Evolutionary conservation across 176 grass and related monocot species (phyloP).

Genomic region (Musa schizocarpa): DNA sequence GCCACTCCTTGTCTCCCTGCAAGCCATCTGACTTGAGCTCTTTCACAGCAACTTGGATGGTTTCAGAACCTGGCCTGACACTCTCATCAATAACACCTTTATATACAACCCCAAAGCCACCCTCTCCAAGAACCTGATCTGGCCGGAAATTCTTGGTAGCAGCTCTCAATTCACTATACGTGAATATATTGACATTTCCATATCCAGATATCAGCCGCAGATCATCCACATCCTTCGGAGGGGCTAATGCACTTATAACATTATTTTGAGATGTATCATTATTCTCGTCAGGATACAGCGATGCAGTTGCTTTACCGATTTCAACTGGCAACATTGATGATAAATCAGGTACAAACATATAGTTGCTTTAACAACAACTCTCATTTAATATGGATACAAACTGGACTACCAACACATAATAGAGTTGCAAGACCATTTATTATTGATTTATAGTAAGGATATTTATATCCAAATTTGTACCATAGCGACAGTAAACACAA

Average conservation of each 20-base stretch:
- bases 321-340: background rate
- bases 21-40: slow-evolving; percentile 6
- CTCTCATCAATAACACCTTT: slow-evolving; percentile 15
- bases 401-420: background rate
- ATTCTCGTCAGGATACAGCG: background rate
- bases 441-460: too few species aligned
- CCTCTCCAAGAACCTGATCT: slow-evolving; percentile 13
- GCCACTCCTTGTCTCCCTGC: slow-evolving; percentile 17
- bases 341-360: background rate
- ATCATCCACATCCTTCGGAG: slow-evolving; percentile 12
- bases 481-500: too few species aligned
- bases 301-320: background rate
- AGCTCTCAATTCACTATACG: slow-evolving; percentile 5
- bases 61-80: slow-evolving; percentile 10
- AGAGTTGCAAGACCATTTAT: background rate
- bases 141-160: slow-evolving; percentile 15
- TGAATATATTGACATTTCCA: slow-evolving; percentile 18
- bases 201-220: slow-evolving; percentile 11
- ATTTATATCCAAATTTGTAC: too few species aligned
- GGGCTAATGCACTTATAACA: slow-evolving; percentile 1
- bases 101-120: slow-evolving; percentile 16
- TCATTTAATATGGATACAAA: background rate
- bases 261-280: background rate
- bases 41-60: slow-evolving; percentile 14
- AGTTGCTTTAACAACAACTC: background rate